Percentiles rank a stretch among this genome's conserved stretches.
phyloP scores from a whole-genome alignment of 1,139 yeast genomes.

The Sugiyamaella pinicola region DNA sequence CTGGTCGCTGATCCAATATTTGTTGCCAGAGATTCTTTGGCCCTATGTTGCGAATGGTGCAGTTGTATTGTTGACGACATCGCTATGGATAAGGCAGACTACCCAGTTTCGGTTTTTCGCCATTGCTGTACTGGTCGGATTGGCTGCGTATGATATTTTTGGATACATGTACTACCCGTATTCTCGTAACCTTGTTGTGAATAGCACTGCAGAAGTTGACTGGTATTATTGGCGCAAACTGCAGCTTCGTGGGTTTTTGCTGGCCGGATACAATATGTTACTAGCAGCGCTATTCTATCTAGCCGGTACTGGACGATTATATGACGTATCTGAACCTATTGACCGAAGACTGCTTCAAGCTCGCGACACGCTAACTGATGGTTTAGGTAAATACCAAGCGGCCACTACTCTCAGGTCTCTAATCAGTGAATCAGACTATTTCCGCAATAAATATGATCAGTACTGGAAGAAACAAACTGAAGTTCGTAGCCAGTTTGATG shows the following conservation, averaged over 20 bases:
- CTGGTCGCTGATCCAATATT: slow-evolving; percentile 29
- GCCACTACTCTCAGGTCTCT: slow-evolving; percentile 13
- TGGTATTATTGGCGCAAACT: slow-evolving; percentile 31
- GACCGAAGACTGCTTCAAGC: slow-evolving; percentile 15
- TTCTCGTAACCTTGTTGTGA: slow-evolving; percentile 20
- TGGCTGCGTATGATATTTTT: slow-evolving; percentile 22
- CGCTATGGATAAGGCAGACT: slow-evolving; percentile 19
- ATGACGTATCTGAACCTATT: slow-evolving; percentile 24
- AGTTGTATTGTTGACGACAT: slow-evolving; percentile 30
- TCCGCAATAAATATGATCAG: slow-evolving; percentile 10
- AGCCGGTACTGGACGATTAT: slow-evolving; percentile 32
- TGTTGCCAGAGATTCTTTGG: slow-evolving; percentile 28
- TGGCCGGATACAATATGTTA: slow-evolving; percentile 25
- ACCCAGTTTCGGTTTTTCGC: slow-evolving; percentile 29
- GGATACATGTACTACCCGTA: slow-evolving; percentile 21
- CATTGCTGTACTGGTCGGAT: slow-evolving; percentile 13
- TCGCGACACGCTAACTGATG: slow-evolving; percentile 13
- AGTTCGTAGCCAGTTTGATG: slow-evolving; percentile 6
- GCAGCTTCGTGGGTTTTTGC: slow-evolving; percentile 23
- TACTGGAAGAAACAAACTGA: slow-evolving; percentile 17
- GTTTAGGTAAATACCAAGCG: slow-evolving; percentile 14
- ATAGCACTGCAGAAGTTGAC: slow-evolving; percentile 22
- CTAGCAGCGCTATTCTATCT: slow-evolving; percentile 28
- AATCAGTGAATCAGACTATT: slow-evolving; percentile 18
- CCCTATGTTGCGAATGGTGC: slow-evolving; percentile 32